Evolutionary conservation across 768 basidiomycete genomes (phyloP), one percentile per base, ranked within the genome.

Genomic region (Lyophyllum decastes): DNA sequence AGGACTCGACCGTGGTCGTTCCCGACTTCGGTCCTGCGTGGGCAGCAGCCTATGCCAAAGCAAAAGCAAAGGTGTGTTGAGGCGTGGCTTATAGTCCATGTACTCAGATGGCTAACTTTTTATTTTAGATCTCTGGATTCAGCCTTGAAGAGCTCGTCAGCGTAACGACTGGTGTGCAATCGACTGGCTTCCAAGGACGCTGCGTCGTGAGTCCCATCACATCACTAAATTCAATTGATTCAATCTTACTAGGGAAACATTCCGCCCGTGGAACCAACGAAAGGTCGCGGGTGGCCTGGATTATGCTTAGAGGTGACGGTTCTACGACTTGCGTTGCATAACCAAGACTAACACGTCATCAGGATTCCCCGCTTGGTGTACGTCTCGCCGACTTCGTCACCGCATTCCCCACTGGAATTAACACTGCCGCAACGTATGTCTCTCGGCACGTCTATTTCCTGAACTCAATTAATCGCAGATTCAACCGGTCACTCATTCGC

Each of bases 351-450:
- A 43, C 41, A n/a, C 21, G 19, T 41, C 58, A 33, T 25, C 49
- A 64, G 66, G 66, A 65, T 27, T 82, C 83, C 7, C 87, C 87
- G 0, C 72, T 87, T 0, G 89, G 89, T 0, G 82, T 90, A 12
- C 82, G 89, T 35, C 73, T 78, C 54, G 77, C 83, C 0, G 82
- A 89, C 61, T 78, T 78, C 17, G 82, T 81, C 6, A 82, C 82
- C 9, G 79, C 80, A 0, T 90, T 88, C 68, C 89, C 90, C 0
- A 78, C 89, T 12, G 85, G 83, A 0, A 75, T 91, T 52, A 87
- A 86, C 34, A 74, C 81, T 1, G 90, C 86, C 10, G 74, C 86
- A 12, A 86, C 89, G 76, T 89, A 66, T 61, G 82, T 70, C 12
- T 30, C 16, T 2, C 9, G 22, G 14, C 6, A 19, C 7, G 19